Evolutionary conservation across 2,329 filamentous ascomycete species (phyloP).

Genomic region (Macroventuria anomochaeta): DNA sequence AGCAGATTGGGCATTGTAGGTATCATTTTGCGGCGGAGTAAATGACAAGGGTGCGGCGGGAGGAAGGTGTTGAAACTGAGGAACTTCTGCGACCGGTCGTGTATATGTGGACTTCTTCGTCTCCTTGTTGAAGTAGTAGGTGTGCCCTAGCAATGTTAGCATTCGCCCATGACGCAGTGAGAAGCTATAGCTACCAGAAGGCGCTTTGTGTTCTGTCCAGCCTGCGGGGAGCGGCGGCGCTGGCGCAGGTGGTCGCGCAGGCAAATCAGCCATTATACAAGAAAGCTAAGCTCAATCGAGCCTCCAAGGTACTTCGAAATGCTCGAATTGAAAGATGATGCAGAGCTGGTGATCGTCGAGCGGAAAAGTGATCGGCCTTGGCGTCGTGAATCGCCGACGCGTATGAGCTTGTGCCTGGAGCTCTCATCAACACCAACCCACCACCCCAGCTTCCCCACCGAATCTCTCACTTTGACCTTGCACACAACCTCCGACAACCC

Average conservation of each 20-base stretch:
- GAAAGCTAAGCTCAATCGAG: not conserved
- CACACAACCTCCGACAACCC: conserved; percentile 8
- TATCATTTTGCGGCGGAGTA: conserved; percentile 29
- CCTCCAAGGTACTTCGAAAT: not conserved
- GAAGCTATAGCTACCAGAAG: conserved; percentile 62
- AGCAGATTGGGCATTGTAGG: conserved; percentile 50
- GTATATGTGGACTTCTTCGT: conserved; percentile 89
- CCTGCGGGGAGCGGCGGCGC: conserved; percentile 72
- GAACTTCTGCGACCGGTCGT: conserved; percentile 60
- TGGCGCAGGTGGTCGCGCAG: conserved; percentile 39
- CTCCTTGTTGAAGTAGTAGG: conserved; percentile 83
- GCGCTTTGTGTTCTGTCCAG: conserved; percentile 94
- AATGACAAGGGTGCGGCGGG: conserved; percentile 16
- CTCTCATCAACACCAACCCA: conserved; percentile 40
- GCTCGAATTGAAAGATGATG: not conserved
- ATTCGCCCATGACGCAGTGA: conserved; percentile 23
- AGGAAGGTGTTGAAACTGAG: conserved; percentile 4
- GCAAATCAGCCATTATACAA: conserved; percentile 37
- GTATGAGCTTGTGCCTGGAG: conserved; percentile 49
- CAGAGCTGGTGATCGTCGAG: conserved; percentile 1
- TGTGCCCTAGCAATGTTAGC: conserved; percentile 65
- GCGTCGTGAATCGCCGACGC: conserved; percentile 38
- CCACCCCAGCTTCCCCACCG: conserved; percentile 32
- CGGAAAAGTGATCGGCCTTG: conserved; percentile 42
- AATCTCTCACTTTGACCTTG: conserved; percentile 16